Evolutionary conservation across 495 filamentous ascomycete species (phyloP).

Genomic region (Lepidopterella palustris): DNA sequence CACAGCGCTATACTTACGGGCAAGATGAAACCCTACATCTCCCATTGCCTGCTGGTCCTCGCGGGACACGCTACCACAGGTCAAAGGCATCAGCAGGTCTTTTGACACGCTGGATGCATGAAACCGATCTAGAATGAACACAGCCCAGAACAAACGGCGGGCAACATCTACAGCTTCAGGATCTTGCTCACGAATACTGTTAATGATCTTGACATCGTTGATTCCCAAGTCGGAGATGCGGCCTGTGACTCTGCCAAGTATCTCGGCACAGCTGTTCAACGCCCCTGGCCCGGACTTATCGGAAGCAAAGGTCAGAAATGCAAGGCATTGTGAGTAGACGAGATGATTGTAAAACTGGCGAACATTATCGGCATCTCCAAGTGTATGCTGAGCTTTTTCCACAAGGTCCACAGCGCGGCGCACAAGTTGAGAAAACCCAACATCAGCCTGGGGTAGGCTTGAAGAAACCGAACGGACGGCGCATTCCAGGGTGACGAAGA

Average conservation of each 20-base stretch:
- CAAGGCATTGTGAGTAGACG: conserved; percentile 18
- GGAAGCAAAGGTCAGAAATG: conserved; percentile 15
- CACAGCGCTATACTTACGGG: conserved; percentile 8
- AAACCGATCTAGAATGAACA: conserved; percentile 26
- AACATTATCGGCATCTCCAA: conserved; percentile 10
- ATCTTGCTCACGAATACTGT: conserved; percentile 12
- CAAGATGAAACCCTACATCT: conserved; percentile 21
- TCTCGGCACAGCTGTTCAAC: conserved; percentile 9
- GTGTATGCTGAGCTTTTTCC: conserved; percentile 12
- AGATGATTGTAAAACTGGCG: conserved; percentile 19
- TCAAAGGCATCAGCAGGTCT: conserved; percentile 15
- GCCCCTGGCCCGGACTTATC: conserved; percentile 15
- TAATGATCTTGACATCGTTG: conserved; percentile 18
- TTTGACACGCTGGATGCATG: conserved; percentile 16
- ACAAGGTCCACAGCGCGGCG: conserved; percentile 10
- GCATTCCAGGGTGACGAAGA: conserved; percentile 24
- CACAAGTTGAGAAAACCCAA: conserved; percentile 10
- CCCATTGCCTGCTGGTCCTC: conserved; percentile 16
- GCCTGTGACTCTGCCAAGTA: conserved; percentile 19
- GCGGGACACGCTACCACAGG: conserved; percentile 11
- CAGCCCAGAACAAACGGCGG: conserved; percentile 21
- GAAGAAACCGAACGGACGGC: conserved; percentile 11
- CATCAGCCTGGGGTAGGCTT: conserved; percentile 7
- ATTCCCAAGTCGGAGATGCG: conserved; percentile 18
- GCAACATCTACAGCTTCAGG: conserved; percentile 14